Evolutionary conservation across 192 early-diverging fungal genomes (phyloP).

Genomic region (Anaeromyces robustus): DNA sequence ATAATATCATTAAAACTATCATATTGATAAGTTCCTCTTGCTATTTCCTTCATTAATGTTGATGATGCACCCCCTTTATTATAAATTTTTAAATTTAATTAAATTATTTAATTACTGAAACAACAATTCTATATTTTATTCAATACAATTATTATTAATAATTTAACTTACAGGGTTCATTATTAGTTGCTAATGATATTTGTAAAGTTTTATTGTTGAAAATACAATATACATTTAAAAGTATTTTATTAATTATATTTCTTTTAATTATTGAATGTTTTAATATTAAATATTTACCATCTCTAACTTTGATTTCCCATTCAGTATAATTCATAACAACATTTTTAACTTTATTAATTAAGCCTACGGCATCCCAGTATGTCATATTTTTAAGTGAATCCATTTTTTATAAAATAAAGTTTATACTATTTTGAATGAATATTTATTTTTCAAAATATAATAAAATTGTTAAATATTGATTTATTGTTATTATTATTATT

Average conservation of each 20-base stretch:
- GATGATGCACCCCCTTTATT: conserved; percentile 65
- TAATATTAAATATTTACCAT: conserved; percentile 5
- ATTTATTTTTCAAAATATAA: no score
- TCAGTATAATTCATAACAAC: conserved; percentile 87
- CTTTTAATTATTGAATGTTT: background rate
- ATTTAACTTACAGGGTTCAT: conserved; percentile 56
- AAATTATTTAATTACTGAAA: no score
- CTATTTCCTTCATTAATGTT: conserved; percentile 86
- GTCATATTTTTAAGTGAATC: background rate
- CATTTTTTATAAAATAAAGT: no score
- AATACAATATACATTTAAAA: no score
- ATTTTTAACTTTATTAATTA: conserved; percentile 34
- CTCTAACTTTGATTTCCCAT: conserved; percentile 73
- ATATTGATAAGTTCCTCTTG: conserved; percentile 68
- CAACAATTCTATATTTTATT: no score
- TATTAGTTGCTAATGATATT: conserved; percentile 77
- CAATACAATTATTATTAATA: no score
- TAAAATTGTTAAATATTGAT: no score
- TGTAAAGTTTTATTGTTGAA: no score
- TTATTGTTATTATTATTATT: no score
- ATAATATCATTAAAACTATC: conserved; percentile 91
- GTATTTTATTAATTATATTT: background rate
- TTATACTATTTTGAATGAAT: no score
- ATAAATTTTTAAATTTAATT: background rate
- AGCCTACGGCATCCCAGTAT: background rate